Base-by-base conservation (phyloP, 139 green algal species). In the Zygnema circumcarinatum region DNA sequence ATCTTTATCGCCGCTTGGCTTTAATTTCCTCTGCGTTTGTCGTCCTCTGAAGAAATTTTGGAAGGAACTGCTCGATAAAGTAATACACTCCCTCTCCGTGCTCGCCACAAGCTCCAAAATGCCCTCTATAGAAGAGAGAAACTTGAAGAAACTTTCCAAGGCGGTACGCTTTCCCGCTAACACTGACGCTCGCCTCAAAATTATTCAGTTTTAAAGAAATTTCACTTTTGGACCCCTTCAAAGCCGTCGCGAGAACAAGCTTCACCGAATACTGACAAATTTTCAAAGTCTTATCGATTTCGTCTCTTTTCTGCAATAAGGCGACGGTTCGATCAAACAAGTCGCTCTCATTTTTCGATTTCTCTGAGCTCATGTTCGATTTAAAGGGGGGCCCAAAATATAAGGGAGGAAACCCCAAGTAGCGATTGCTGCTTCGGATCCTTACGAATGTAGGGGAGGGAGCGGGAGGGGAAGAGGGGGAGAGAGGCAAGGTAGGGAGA, bases 281-380 rank as follows among this genome's bases (percentile, higher is more conserved):
- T n/a, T 90, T 90, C 1, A 90, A 69, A 0, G 67, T 38, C 0
- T 90, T 90, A 41, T 90, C 85, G 47, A 88, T 88, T 40, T 69
- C 85, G 41, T 90, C 85, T 0, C 85, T 78, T 62, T 90, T 90
- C 7, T 86, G 79, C 29, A 90, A 32, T 67, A 88, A 90, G 39
- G 85, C 74, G 21, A 90, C 85, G 16, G 79, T 54, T 38, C 22
- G 84, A n/a, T 80, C 79, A 16, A 90, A 36, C 0, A 75, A 2
- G n/a, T 86, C 83, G n/a, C n/a, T n/a, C n/a, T n/a, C n/a, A n/a
- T n/a, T n/a, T n/a, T n/a, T n/a, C n/a, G n/a, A n/a, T n/a, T n/a
- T n/a, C n/a, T n/a, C n/a, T n/a, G n/a, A n/a, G n/a, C n/a, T n/a
- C n/a, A n/a, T n/a, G n/a, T n/a, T n/a, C n/a, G n/a, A n/a, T n/a